phyloP scores from a whole-genome alignment of 2,329 filamentous ascomycete species.

The Fusarium sp. region DNA sequence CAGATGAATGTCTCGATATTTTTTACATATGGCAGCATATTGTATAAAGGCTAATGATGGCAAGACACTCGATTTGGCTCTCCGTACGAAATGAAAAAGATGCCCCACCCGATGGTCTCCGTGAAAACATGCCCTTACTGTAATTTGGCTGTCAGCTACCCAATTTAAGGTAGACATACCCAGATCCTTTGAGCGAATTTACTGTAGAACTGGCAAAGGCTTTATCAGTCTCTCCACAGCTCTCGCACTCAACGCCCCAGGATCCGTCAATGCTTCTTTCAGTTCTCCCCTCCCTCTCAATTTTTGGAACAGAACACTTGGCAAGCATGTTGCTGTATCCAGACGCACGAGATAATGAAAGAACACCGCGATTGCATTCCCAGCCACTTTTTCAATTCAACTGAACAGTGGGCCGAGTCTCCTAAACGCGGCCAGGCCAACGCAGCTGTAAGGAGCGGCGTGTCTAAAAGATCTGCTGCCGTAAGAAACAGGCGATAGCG shows the following conservation, averaged over 20 bases:
- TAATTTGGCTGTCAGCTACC: background rate
- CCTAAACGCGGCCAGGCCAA: background rate
- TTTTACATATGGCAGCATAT: fast-evolving
- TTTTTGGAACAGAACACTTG: background rate
- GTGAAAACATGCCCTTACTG: background rate
- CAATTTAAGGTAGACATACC: fast-evolving
- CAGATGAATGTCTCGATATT: fast-evolving
- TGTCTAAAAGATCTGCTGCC: background rate
- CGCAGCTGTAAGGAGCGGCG: background rate
- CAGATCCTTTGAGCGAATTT: fast-evolving
- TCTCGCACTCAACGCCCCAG: background rate
- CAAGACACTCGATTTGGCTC: background rate
- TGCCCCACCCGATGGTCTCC: background rate
- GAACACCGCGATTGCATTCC: fast-evolving
- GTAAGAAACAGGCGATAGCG: background rate
- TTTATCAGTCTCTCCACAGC: background rate
- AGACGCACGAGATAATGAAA: background rate
- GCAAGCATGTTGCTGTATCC: fast-evolving
- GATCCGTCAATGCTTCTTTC: background rate
- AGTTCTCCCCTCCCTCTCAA: background rate
- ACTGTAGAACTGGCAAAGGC: background rate
- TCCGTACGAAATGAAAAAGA: background rate
- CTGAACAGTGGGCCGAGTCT: fast-evolving
- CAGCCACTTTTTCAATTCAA: background rate
- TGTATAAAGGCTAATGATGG: fast-evolving